Conservation (phyloP, 495 filamentous ascomycete genomes). For the Hypoxylon fragiforme region DNA sequence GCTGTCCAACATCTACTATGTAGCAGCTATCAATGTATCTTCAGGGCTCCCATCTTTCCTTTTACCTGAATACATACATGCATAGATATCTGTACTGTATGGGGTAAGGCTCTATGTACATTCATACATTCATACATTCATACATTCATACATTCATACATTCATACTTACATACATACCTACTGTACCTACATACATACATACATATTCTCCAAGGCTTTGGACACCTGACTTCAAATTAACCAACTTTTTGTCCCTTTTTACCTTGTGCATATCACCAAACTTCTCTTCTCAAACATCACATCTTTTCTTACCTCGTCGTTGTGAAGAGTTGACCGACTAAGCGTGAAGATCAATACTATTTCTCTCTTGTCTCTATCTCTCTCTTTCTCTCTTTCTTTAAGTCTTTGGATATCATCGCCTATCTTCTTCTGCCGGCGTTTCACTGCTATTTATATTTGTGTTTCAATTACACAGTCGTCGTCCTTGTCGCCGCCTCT, state of each 20-base stretch:
- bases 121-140: too few relatives aligned
- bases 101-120: too few relatives aligned
- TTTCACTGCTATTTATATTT: slow-evolving; percentile 15
- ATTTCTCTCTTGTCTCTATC: neutral
- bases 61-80: too few relatives aligned
- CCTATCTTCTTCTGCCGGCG: slow-evolving; percentile 13
- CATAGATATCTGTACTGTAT: too few relatives aligned
- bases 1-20: slow-evolving; percentile 15
- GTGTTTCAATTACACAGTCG: neutral
- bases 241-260: slow-evolving; percentile 23
- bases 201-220: slow-evolving; percentile 2
- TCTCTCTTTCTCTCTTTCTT: slow-evolving; percentile 12
- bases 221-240: slow-evolving; percentile 25
- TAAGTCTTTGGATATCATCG: slow-evolving; percentile 13
- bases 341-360: neutral
- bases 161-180: neutral
- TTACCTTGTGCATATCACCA: slow-evolving; percentile 25
- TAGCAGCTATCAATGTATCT: too few relatives aligned
- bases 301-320: slow-evolving; percentile 16
- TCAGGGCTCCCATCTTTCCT: too few relatives aligned
- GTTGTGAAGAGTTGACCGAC: slow-evolving; percentile 1
- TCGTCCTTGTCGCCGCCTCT: neutral
- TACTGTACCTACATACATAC: neutral
- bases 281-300: slow-evolving; percentile 23
- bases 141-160: too few relatives aligned